Evolutionary conservation across 192 early-diverging fungal genomes (phyloP).

Genomic region (Backusella mclennaniae): DNA sequence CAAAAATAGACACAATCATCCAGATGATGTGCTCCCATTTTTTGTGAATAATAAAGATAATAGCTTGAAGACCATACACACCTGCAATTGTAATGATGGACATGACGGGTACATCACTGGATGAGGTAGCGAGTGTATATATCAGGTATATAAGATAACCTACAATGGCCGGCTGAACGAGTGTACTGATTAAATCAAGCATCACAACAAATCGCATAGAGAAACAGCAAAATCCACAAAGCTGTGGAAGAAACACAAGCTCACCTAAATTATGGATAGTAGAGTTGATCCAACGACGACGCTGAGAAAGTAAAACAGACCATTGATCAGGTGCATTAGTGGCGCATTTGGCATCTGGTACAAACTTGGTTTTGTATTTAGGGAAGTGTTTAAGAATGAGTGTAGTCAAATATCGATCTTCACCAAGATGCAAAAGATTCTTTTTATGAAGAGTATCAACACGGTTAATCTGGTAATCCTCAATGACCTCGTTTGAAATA

Average conservation of each 20-base stretch:
- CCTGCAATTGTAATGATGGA: slow-evolving; percentile 81
- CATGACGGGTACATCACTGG: slow-evolving; percentile 67
- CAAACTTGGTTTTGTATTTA: slow-evolving; percentile 91
- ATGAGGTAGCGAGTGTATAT: slow-evolving; percentile 55
- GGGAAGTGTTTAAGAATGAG: slow-evolving; percentile 97
- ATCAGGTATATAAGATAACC: slow-evolving; percentile 85
- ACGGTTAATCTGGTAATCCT: slow-evolving; percentile 89
- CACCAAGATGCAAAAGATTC: slow-evolving; percentile 96
- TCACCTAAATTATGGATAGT: slow-evolving; percentile 98
- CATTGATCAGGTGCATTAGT: slow-evolving; percentile 96
- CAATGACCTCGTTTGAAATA: slow-evolving; percentile 83
- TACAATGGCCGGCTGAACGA: slow-evolving; percentile 89
- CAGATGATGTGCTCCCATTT: slow-evolving; percentile 92
- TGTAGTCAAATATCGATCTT: slow-evolving; percentile 95
- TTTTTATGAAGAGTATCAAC: slow-evolving; percentile 98
- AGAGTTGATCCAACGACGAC: slow-evolving; percentile 99
- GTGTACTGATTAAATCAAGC: slow-evolving; percentile 87
- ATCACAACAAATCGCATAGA: slow-evolving; percentile 95
- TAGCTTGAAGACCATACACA: slow-evolving; percentile 84
- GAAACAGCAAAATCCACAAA: slow-evolving; percentile 97
- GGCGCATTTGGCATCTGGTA: slow-evolving; percentile 85
- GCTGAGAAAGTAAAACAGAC: slow-evolving; percentile 91
- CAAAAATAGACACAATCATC: slow-evolving; percentile 95
- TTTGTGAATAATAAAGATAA: slow-evolving; percentile 71
- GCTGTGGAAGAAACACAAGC: slow-evolving; percentile 87